A percentile compares a stretch with the other conserved stretches of the same genome.
Evolutionary conservation across 345 rosid species (phyloP).

Genomic region (Pugionium dolabratum): DNA sequence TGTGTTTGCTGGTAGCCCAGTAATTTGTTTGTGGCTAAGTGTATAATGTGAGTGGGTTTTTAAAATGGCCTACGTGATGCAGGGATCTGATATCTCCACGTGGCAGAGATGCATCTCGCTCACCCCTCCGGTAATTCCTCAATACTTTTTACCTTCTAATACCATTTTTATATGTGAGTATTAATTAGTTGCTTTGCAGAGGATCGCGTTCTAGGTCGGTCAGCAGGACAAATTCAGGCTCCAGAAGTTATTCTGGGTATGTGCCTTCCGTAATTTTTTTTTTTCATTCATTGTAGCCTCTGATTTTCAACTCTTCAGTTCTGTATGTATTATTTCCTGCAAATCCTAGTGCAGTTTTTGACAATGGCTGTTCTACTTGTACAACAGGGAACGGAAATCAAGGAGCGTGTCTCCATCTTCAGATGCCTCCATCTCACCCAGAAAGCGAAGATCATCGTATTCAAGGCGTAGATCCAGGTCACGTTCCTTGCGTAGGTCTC

Average conservation of each 20-base stretch:
- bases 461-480: conserved; percentile 61
- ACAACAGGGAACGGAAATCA: conserved; percentile 49
- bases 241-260: conserved; percentile 69
- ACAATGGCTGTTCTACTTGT: conserved; percentile 25
- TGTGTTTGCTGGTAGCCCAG: not conserved
- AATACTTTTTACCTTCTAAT: conserved; percentile 10
- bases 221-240: conserved; percentile 61
- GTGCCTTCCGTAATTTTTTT: conserved; percentile 16
- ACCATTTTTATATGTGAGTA: not conserved
- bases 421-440: conserved; percentile 54
- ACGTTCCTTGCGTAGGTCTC: conserved; percentile 42
- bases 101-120: conserved; percentile 36
- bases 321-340: conserved; percentile 2
- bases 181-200: conserved; percentile 47
- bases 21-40: not conserved
- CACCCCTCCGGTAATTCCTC: conserved; percentile 42
- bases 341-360: conserved; percentile 14
- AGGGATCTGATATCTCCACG: conserved; percentile 50
- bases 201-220: conserved; percentile 51
- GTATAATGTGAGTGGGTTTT: conserved; percentile 1
- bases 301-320: not conserved
- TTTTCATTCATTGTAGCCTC: not conserved
- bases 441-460: conserved; percentile 52
- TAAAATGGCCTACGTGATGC: conserved; percentile 23
- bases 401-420: conserved; percentile 80